Evolutionary conservation across 257 asterid species (phyloP).

Genomic region (Jacaranda mimosifolia): DNA sequence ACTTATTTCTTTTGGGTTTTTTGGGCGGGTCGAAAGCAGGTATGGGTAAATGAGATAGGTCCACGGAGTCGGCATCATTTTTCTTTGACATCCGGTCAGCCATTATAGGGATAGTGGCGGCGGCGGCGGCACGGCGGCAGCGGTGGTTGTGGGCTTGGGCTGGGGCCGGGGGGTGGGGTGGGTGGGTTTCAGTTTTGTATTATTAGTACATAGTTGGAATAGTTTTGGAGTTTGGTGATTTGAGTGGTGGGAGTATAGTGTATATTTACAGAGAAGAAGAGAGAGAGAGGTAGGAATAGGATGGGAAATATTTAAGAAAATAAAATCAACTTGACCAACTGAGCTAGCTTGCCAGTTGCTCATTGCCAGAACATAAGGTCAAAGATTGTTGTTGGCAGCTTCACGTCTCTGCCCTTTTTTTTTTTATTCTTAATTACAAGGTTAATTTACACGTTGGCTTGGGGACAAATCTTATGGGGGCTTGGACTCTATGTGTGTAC

Average conservation of each 20-base stretch:
- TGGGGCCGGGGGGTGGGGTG: neutral
- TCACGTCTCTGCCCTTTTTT: conserved; percentile 24
- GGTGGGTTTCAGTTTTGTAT: neutral
- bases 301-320: no score
- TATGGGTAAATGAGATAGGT: conserved; percentile 39
- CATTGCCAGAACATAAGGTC: conserved; percentile 35
- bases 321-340: conserved; percentile 2
- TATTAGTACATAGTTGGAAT: neutral
- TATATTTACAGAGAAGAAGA: conserved; percentile 21
- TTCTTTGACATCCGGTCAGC: conserved; percentile 39
- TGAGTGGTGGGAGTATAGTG: conserved; percentile 18
- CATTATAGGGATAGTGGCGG: conserved; percentile 25
- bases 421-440: neutral
- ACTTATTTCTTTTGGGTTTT: conserved; percentile 61
- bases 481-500: neutral
- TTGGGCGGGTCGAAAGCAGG: conserved; percentile 53
- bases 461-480: neutral
- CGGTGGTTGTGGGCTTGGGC: no score
- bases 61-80: conserved; percentile 28
- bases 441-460: neutral
- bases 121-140: no score
- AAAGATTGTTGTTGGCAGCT: conserved; percentile 28
- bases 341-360: neutral
- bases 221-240: neutral
- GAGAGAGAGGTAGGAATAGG: neutral